These are phyloP conservation scores for Kwoniella bestiolae DNA, from an alignment of 768 basidiomycete genomes.

Conservation along the genomic window DNA sequence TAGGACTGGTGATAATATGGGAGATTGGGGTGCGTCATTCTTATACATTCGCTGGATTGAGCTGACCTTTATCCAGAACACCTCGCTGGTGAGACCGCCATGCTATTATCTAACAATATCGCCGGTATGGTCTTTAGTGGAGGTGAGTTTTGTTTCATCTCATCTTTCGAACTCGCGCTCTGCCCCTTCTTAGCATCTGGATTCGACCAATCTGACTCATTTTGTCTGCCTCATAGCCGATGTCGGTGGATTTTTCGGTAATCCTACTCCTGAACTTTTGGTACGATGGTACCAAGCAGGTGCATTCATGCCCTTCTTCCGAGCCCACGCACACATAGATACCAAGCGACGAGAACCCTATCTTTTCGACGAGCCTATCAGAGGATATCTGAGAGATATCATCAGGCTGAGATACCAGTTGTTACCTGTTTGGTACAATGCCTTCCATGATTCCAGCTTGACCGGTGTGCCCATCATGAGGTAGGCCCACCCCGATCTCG, in stretches of 20 bases:
- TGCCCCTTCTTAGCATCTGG: no score
- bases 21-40: conserved; percentile 70
- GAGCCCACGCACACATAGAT: conserved; percentile 97
- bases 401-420: conserved; percentile 82
- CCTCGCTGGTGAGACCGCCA: conserved; percentile 89
- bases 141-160: conserved; percentile 63
- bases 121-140: conserved; percentile 91
- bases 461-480: conserved; percentile 81
- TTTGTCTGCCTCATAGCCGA: conserved; percentile 74
- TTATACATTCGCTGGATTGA: not conserved
- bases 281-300: conserved; percentile 98
- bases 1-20: conserved; percentile 89
- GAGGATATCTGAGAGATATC: conserved; percentile 75
- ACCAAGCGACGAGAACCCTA: conserved; percentile 97
- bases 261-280: conserved; percentile 91
- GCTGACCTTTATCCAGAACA: conserved; percentile 65
- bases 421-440: conserved; percentile 96
- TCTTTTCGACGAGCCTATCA: conserved; percentile 86
- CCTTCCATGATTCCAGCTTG: conserved; percentile 83
- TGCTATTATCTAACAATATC: conserved; percentile 85
- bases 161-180: not conserved
- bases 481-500: no score
- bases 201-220: not conserved
- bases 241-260: conserved; percentile 98
- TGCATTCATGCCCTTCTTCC: conserved; percentile 94